Base-by-base conservation (phyloP, 2,329 filamentous ascomycete species). In the Teratosphaeria zuluensis region DNA sequence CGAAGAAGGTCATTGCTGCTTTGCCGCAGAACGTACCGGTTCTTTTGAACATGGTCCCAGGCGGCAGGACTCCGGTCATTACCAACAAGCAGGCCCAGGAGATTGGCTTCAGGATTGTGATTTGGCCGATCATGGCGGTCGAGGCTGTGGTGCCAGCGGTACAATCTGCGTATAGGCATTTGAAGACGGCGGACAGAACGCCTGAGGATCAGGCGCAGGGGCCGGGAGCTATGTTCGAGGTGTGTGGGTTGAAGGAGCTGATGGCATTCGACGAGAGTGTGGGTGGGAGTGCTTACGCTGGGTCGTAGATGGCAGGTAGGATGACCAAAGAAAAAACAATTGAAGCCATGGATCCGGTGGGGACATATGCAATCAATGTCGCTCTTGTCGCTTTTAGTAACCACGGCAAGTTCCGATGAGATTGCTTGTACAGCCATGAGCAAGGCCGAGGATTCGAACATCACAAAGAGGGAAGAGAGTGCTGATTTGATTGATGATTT, bases 81-180 rank as follows among this genome's bases (percentile, higher is more conserved):
- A 78, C 76, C 1, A 77, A 77, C 1, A 69, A 77, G 0, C 79
- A 85, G 63, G 82, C 82, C 7, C 75, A 75, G 60, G 73, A 78
- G 48, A 74, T 84, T 64, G 84, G 83, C 0, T 86, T 81, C 69
- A 76, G 77, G 59, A 75, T 86, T 58, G 80, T 84, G 53, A 85
- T 86, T 58, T 83, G 81, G 65, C 81, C 81, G 4, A 78, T 77
- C 54, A 71, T 77, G 7, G 74, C 77, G 0, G 69, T 83, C 48
- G 79, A 74, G 12, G 77, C 80, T 4, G 79, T 70, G 14, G 65
- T 70, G 12, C 65, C 68, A 6, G 67, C 69, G 2, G 59, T 69
- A n/a, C 59, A 65, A 53, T 63, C 63, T 19, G 64, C 67, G 32
- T 65, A 68, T 19, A 61, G 61, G 54, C 57, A 62, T 32, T 56